Conservation (phyloP, 345 rosid species). For the Erodium maritimum region DNA sequence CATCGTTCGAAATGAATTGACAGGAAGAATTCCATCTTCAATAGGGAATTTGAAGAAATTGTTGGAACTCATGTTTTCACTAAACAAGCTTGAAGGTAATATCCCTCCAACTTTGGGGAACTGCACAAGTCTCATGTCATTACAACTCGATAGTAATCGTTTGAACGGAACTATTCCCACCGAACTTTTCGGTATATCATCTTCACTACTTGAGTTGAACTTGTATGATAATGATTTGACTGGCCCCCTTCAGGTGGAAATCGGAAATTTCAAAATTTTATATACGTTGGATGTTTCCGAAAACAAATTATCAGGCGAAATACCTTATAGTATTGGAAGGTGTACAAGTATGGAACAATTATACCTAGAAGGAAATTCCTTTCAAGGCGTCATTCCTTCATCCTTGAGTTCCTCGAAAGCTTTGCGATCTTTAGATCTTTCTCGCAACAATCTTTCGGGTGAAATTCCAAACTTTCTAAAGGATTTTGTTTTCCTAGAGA, state of each 20-base stretch:
- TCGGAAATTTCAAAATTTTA: neutral
- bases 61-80: neutral
- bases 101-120: slow-evolving; percentile 4
- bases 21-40: slow-evolving; percentile 5
- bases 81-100: slow-evolving; percentile 2
- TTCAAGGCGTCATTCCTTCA: neutral
- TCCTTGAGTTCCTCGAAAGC: neutral
- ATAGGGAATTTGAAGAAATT: slow-evolving; percentile 4
- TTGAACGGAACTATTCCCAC: neutral
- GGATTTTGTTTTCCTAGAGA: slow-evolving; percentile 1
- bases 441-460: neutral
- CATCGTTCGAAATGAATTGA: neutral
- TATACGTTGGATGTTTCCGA: rapidly evolving
- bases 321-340: neutral
- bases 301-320: neutral
- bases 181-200: neutral
- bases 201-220: neutral
- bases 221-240: neutral
- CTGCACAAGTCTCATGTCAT: neutral
- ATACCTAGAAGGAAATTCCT: neutral
- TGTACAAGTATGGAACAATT: neutral
- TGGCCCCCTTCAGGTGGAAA: neutral
- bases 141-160: slow-evolving; percentile 9
- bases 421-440: neutral
- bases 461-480: slow-evolving; percentile 4